Evolutionary conservation across 371 early-diverging fungal species (phyloP).

Genomic region (Choanephora cucurbitarum): DNA sequence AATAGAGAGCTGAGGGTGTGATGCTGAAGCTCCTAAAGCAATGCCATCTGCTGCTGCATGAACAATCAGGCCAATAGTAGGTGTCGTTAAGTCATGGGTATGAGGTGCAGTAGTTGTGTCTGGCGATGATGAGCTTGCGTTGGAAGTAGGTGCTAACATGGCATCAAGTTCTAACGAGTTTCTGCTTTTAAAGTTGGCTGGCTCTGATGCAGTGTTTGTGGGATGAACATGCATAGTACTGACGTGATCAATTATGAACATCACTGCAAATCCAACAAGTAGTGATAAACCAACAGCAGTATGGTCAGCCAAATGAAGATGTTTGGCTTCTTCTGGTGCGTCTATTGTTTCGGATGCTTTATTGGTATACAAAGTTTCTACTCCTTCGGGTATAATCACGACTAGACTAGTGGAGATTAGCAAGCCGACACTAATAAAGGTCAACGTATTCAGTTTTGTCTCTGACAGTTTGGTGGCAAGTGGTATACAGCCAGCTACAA

Average conservation of each 20-base stretch:
- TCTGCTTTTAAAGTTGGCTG: neutral
- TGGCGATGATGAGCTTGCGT: neutral
- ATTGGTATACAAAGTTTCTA: conserved; percentile 77
- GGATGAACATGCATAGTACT: conserved; percentile 58
- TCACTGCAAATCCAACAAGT: conserved; percentile 83
- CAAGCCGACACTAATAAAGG: conserved; percentile 91
- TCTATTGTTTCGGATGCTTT: neutral
- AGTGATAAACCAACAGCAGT: conserved; percentile 81
- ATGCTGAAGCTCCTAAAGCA: conserved; percentile 83
- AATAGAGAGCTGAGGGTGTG: conserved; percentile 71
- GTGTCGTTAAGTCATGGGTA: conserved; percentile 20
- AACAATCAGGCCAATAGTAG: conserved; percentile 87
- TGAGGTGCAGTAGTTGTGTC: neutral
- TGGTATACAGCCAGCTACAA: conserved; percentile 86
- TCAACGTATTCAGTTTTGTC: conserved; percentile 66
- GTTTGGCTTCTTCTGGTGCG: neutral
- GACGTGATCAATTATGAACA: conserved; percentile 87
- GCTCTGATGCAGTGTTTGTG: neutral
- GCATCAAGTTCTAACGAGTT: conserved; percentile 17
- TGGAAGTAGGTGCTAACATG: conserved; percentile 1
- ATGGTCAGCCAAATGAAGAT: conserved; percentile 21
- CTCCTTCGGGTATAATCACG: conserved; percentile 93
- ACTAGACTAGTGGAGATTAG: conserved; percentile 88
- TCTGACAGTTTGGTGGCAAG: conserved; percentile 80
- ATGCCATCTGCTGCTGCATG: conserved; percentile 96